Conservation (phyloP, 2,329 filamentous ascomycete genomes). For the Phialophora verrucosa region DNA sequence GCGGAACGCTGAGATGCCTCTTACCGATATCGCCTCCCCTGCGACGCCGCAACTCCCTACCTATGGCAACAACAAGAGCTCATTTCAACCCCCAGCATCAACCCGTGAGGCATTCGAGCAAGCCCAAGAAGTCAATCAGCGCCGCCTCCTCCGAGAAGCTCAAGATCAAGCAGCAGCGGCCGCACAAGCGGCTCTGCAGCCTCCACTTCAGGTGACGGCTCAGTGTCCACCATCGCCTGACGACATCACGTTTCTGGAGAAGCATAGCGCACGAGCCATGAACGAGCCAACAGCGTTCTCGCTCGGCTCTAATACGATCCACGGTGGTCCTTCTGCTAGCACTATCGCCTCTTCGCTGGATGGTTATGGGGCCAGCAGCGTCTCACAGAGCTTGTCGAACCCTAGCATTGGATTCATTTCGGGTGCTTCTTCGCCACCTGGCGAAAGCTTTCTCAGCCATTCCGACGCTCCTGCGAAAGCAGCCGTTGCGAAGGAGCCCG, state of each 20-base stretch:
- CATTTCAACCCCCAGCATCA: conserved; percentile 33
- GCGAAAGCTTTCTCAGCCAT: conserved; percentile 49
- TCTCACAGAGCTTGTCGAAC: conserved; percentile 55
- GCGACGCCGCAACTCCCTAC: conserved; percentile 14
- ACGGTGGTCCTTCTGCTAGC: conserved; percentile 47
- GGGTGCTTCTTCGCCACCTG: conserved; percentile 53
- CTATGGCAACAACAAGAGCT: conserved; percentile 13
- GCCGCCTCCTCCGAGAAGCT: conserved; percentile 39
- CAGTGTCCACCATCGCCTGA: conserved; percentile 43
- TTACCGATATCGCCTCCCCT: conserved; percentile 24
- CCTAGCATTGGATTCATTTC: conserved; percentile 56
- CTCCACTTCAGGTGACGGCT: conserved; percentile 23
- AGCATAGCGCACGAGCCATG: conserved; percentile 18
- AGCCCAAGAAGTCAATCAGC: conserved; percentile 40
- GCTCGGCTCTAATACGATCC: conserved; percentile 22
- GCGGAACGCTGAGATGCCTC: conserved; percentile 34
- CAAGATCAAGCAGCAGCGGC: conserved; percentile 28
- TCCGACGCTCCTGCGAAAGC: conserved; percentile 21
- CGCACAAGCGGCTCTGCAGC: conserved; percentile 18
- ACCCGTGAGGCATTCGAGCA: conserved; percentile 39
- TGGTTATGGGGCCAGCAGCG: conserved; percentile 53
- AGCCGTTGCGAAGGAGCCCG: conserved; percentile 23
- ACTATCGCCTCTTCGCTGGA: conserved; percentile 56
- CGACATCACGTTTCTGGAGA: conserved; percentile 35
- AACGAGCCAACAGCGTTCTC: conserved; percentile 25